phyloP scores from a whole-genome alignment of 441 rosid genomes.

The Eugenia klotzschiana region DNA sequence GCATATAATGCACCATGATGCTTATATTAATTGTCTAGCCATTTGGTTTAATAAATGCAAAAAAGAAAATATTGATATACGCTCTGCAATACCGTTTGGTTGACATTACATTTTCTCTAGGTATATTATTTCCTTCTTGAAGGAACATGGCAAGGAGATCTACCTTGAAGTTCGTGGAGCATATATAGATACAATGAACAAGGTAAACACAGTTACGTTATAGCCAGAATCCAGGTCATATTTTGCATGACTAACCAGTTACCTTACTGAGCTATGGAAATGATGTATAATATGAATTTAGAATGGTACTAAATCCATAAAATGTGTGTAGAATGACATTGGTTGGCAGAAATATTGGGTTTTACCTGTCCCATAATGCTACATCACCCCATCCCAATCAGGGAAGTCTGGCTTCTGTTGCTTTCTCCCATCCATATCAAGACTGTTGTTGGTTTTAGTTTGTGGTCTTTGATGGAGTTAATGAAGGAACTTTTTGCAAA shows the following conservation, averaged over 20 bases:
- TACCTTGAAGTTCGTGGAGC: constrained; percentile 87
- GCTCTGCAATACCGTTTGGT: neutral
- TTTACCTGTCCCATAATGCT: neutral
- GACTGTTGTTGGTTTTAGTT: neutral
- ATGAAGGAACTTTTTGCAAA: neutral
- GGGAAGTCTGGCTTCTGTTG: neutral
- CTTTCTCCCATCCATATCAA: neutral
- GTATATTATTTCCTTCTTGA: constrained; percentile 76
- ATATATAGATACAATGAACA: constrained; percentile 94
- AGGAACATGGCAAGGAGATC: constrained; percentile 89
- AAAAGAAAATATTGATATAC: neutral
- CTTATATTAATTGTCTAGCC: neutral
- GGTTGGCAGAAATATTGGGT: neutral
- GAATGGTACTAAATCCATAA: neutral
- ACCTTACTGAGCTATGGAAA: neutral
- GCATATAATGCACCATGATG: neutral
- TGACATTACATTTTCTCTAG: constrained; percentile 16
- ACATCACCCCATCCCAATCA: neutral
- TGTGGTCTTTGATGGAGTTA: neutral
- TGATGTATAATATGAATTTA: neutral
- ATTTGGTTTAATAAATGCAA: neutral
- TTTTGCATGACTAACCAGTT: neutral
- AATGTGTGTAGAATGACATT: neutral
- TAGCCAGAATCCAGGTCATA: neutral
- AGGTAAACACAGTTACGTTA: constrained; percentile 30